These are phyloP conservation scores for Lachancea nothofagi DNA, from an alignment of 805 yeast species.

Conservation along the genomic window DNA sequence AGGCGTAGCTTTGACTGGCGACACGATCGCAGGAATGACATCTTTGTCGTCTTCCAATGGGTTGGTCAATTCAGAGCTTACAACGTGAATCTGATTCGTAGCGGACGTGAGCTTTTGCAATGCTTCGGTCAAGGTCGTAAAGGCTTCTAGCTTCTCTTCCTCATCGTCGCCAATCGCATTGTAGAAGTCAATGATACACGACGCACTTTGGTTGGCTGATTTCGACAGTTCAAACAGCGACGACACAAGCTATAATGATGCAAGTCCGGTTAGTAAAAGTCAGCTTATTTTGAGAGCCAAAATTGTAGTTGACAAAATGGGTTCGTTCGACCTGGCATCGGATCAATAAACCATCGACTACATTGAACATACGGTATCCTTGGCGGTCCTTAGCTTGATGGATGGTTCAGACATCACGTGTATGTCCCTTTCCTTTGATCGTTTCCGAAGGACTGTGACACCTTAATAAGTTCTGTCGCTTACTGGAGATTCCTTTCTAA, in stretches of 20 bases:
- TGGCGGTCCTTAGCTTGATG: constrained; percentile 33
- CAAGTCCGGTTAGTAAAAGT: constrained; percentile 10
- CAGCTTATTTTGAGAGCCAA: background rate
- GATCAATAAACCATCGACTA: background rate
- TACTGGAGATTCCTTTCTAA: constrained; percentile 5
- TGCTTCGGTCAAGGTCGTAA: constrained; percentile 39
- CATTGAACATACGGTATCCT: constrained; percentile 35
- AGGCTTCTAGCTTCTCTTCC: constrained; percentile 42
- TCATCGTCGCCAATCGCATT: constrained; percentile 48
- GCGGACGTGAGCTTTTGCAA: constrained; percentile 37
- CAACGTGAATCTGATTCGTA: constrained; percentile 29
- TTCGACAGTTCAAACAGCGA: constrained; percentile 76
- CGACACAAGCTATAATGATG: constrained; percentile 51
- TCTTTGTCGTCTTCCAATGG: constrained; percentile 35
- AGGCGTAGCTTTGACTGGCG: constrained; percentile 23
- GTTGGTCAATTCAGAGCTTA: constrained; percentile 27
- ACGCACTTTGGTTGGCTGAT: constrained; percentile 81
- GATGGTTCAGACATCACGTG: constrained; percentile 27
- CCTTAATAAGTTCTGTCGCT: background rate
- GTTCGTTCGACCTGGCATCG: background rate
- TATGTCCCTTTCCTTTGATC: constrained; percentile 1
- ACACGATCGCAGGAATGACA: constrained; percentile 10
- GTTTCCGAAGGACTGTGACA: constrained; percentile 4
- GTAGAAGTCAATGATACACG: constrained; percentile 73
- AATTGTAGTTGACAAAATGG: background rate